phyloP scores from a whole-genome alignment of 1,284 basidiomycete species.

The Marasmius oreades region DNA sequence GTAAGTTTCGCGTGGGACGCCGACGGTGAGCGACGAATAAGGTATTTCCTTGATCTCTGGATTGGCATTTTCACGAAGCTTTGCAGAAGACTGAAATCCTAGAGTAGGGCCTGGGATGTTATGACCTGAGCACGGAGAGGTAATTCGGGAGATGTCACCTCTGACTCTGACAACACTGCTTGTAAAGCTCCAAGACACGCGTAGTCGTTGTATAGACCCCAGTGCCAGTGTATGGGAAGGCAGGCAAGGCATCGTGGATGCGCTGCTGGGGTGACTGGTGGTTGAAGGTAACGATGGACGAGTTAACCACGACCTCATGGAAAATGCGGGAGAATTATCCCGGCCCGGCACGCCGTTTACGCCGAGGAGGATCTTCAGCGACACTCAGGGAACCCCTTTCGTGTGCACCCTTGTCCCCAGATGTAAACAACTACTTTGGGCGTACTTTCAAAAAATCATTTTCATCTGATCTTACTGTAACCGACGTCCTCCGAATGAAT shows the following conservation, averaged over 20 bases:
- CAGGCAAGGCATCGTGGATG: slow-evolving; percentile 28
- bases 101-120: background rate
- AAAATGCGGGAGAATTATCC: background rate
- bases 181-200: background rate
- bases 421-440: too few relatives aligned
- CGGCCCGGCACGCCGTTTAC: background rate
- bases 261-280: background rate
- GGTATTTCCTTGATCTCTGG: slow-evolving; percentile 47
- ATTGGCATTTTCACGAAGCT: slow-evolving; percentile 16
- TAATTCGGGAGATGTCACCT: background rate
- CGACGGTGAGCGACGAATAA: slow-evolving; percentile 73
- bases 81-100: slow-evolving; percentile 15
- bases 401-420: too few relatives aligned
- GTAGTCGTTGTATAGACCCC: slow-evolving; percentile 16
- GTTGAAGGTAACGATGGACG: slow-evolving; percentile 1
- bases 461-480: too few relatives aligned
- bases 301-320: background rate
- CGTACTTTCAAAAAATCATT: too few relatives aligned
- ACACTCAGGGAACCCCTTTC: too few relatives aligned
- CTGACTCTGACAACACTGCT: background rate
- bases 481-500: too few relatives aligned
- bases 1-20: slow-evolving; percentile 72
- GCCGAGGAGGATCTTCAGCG: too few relatives aligned
- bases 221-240: slow-evolving; percentile 25
- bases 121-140: background rate